Evolutionary conservation across 352 stramenopile genomes (phyloP), one percentile per base, ranked within the genome.

Genomic region (Thalassiosira pacifica): DNA sequence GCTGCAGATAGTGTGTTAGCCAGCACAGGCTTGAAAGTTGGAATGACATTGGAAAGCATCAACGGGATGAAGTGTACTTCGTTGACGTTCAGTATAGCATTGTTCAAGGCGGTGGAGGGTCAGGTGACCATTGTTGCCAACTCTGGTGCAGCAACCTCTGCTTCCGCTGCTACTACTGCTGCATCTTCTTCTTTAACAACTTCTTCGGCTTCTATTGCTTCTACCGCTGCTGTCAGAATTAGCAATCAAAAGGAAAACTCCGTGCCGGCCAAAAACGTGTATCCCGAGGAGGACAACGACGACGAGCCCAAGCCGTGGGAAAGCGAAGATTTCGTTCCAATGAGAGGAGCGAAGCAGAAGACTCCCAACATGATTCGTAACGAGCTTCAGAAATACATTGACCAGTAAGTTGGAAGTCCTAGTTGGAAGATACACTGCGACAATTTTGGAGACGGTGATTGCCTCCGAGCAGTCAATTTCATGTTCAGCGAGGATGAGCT

Each of bases 231-330:
- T 48, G 16, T 48, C 6, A 16, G 6, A 16, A 48, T 6, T 16
- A 48, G 40, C 40, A 48, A 48, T 16, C 40, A 48, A 16, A 6
- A 48, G 40, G 8, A 48, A 48, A 48, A 48, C 16, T 48, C 16
- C 6, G 16, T 48, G 6, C 40, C 16, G 6, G 6, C 40, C 40
- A 48, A 6, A 48, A 31, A 66, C 57, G 4, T 3, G 19, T 18
- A 32, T n/a, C 32, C 48, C 31, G 80, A 64, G n/a, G 32, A 80
- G 31, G 63, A n/a, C n/a, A n/a, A 83, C 2, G 55, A 82, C 22
- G 82, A 91, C 53, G 53, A 72, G 42, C 83, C 79, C 19, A 81
- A 83, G 68, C 67, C 88, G 11, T 89, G 74, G 22, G 89, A 91
- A 48, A 84, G 85, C 24, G 83, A 93, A 73, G 70, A 48, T 18